A percentile compares a stretch with the other conserved stretches of the same genome.
Conservation (phyloP, 2,329 filamentous ascomycete genomes). For the Hypoxylon sp. region DNA sequence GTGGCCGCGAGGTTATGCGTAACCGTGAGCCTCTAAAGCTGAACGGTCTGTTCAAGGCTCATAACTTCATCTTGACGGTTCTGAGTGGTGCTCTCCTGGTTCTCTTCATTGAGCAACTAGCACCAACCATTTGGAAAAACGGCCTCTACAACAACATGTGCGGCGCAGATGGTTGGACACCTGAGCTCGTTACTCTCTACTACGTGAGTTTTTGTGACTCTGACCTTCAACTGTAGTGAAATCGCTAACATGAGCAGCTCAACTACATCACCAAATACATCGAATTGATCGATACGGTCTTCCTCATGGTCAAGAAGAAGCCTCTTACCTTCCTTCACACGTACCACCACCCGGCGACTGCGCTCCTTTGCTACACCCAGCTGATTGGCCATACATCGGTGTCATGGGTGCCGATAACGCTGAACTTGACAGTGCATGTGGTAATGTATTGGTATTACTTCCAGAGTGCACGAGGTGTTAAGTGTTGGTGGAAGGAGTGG, state of each 20-base stretch:
- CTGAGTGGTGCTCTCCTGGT: conserved; percentile 84
- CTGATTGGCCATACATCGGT: conserved; percentile 91
- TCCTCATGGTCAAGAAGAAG: conserved; percentile 99
- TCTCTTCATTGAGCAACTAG: conserved; percentile 90
- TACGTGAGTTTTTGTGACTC: conserved; percentile 73
- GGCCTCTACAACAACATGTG: conserved; percentile 93
- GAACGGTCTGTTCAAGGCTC: conserved; percentile 89
- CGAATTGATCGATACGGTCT: conserved; percentile 93
- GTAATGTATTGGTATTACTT: conserved; percentile 99
- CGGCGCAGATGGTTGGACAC: conserved; percentile 84
- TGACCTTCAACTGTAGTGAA: neutral
- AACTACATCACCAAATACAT: conserved; percentile 98
- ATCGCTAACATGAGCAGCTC: conserved; percentile 69
- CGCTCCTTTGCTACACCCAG: conserved; percentile 96
- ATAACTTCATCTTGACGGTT: conserved; percentile 92
- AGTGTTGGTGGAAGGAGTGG: conserved; percentile 99
- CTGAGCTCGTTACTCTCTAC: conserved; percentile 91
- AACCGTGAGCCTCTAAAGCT: conserved; percentile 88
- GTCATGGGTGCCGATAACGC: conserved; percentile 91
- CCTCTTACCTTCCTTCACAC: conserved; percentile 97
- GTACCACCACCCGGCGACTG: conserved; percentile 96
- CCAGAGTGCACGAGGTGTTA: conserved; percentile 93
- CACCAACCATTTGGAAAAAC: conserved; percentile 83
- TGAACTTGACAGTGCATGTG: conserved; percentile 93
- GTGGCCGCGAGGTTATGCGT: conserved; percentile 92